Percentiles rank a stretch among this genome's conserved stretches.
These are phyloP conservation scores for Neoscytalidium dimidiatum DNA, from an alignment of 2,329 filamentous ascomycete species.

Conservation along the genomic window DNA sequence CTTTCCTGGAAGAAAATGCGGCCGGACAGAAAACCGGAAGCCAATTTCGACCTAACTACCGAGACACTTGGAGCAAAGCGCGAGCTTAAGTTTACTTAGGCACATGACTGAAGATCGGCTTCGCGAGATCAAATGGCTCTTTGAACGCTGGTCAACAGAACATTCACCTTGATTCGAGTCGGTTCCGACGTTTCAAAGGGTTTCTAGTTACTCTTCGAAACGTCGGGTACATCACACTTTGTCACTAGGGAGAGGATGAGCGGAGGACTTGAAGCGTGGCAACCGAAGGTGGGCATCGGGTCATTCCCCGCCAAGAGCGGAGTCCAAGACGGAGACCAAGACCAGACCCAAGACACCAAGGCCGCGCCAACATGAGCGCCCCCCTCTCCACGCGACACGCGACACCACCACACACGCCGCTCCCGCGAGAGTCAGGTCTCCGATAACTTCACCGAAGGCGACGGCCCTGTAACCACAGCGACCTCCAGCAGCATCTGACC, in stretches of 20 bases:
- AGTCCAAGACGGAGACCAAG: constrained; percentile 17
- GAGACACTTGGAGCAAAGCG: neutral
- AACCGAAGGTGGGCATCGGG: neutral
- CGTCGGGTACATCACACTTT: neutral
- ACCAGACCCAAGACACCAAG: constrained; percentile 3
- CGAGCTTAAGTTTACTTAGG: neutral
- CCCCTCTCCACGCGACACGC: neutral
- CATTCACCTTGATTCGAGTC: no score
- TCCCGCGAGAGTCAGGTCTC: no score
- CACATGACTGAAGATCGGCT: neutral
- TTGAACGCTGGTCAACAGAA: no score
- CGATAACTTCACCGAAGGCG: no score
- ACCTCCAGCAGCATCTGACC: neutral
- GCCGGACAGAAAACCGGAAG: neutral
- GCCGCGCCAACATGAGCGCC: neutral
- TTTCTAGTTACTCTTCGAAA: no score
- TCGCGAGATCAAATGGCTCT: neutral
- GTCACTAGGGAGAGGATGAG: neutral
- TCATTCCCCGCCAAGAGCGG: constrained; percentile 7
- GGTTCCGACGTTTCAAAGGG: no score
- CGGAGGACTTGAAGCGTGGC: neutral
- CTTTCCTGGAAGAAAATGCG: no score
- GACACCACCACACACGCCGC: neutral
- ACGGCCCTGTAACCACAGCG: neutral
- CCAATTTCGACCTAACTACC: neutral